Conservation (phyloP, 148 eudicot genomes). For the Pouteria glomerata region DNA sequence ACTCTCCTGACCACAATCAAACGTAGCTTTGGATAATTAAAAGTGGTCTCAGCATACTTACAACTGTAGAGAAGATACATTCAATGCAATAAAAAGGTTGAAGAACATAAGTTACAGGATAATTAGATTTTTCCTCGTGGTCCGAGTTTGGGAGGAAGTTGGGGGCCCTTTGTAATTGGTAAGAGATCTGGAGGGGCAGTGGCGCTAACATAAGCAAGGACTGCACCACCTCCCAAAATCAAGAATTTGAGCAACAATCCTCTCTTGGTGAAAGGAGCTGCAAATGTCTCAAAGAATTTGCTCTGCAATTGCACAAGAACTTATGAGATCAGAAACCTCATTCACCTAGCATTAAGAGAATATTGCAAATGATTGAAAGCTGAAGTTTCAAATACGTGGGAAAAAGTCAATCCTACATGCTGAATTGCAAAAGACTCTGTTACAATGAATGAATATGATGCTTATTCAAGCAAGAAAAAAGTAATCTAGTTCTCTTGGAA, state of each 20-base stretch:
- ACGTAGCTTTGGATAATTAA: slow-evolving; percentile 1
- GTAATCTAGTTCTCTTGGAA: too few relatives aligned
- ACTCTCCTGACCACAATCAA: not conserved
- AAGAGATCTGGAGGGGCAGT: slow-evolving; percentile 70
- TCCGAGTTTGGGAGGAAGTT: slow-evolving; percentile 88
- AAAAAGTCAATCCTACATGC: too few relatives aligned
- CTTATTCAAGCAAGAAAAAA: too few relatives aligned
- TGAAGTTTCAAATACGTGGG: not conserved
- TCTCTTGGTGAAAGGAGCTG: slow-evolving; percentile 99
- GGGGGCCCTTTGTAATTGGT: slow-evolving; percentile 93
- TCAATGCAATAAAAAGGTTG: slow-evolving; percentile 12
- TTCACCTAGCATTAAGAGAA: not conserved
- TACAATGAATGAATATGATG: too few relatives aligned
- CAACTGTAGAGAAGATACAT: slow-evolving; percentile 23
- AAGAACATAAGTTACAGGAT: slow-evolving; percentile 13
- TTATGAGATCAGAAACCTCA: not conserved
- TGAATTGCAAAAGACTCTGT: too few relatives aligned
- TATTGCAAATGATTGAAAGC: not conserved
- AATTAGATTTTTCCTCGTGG: slow-evolving; percentile 87
- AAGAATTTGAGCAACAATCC: slow-evolving; percentile 90
- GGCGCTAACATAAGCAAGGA: slow-evolving; percentile 76
- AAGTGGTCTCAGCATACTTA: slow-evolving; percentile 21
- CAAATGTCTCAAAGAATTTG: slow-evolving; percentile 99
- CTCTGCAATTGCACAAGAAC: slow-evolving; percentile 46
- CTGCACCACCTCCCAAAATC: slow-evolving; percentile 86